Evolutionary conservation across 192 early-diverging fungal genomes (phyloP), one percentile per base, ranked within the genome.

Genomic region (Coemansia reversa): DNA sequence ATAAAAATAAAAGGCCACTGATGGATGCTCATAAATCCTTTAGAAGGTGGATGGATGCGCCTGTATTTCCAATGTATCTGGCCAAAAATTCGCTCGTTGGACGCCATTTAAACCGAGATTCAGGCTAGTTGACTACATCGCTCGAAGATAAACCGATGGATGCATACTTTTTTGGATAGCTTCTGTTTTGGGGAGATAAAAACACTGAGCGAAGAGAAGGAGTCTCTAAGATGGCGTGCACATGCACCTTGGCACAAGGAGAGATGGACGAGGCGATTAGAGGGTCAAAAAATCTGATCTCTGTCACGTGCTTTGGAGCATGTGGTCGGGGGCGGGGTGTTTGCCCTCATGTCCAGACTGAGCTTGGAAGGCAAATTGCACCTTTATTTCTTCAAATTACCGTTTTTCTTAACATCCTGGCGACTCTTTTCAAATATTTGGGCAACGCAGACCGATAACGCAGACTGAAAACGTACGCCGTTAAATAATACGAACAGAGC

Each of bases 191-290:
- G 32, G 1, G 48, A 33, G 22, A 51, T 51, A 47, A 24, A 42
- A 62, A 27, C 60, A 51, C 60, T 62, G 49, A 16, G 23, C 48
- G 60, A 62, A 62, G 49, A 51, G 49, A 51, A 62, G 51, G 60
- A 14, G 28, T 35, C 14, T 9, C 1, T 0, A 45, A 45, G 14
- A 45, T 45, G 14, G 12, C 12, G 39, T 16, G 39, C 39, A 45
- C 33, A 16, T 4, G 39, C 39, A 16, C 14, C 16, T 11, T 45
- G 9, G 39, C 39, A 23, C 16, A 53, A 53, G 51, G 9, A n/a
- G 51, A 20, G 20, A 53, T n/a, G 39, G 12, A 45, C 12, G 39
- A 45, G 14, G 14, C 39, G 39, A 45, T 45, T 12, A 45, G 12
- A 45, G 39, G 8, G 39, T 16, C 39, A 45, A 45, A 45, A 45